Percentiles rank a stretch among this genome's conserved stretches.
These are phyloP conservation scores for Colletotrichum filicis DNA, from an alignment of 2,329 filamentous ascomycete genomes.

Conservation along the genomic window DNA sequence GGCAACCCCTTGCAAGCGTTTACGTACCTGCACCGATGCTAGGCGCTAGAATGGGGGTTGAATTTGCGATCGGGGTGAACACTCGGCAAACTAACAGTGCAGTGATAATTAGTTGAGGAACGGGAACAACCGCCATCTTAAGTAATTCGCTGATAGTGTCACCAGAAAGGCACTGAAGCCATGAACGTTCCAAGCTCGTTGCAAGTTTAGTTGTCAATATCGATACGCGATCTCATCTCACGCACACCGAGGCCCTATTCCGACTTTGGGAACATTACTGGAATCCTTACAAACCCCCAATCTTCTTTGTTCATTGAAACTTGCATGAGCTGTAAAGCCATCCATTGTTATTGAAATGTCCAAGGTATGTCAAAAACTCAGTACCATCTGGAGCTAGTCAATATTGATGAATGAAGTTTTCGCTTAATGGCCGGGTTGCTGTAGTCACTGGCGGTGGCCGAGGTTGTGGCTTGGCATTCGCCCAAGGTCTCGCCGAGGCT, in stretches of 20 bases:
- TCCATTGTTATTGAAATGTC: neutral
- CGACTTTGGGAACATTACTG: neutral
- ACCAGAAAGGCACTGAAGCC: neutral
- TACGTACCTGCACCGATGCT: neutral
- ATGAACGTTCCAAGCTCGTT: neutral
- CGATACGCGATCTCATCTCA: neutral
- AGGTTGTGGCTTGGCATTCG: conserved; percentile 52
- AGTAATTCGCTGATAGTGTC: neutral
- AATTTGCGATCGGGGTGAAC: neutral
- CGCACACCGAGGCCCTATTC: too few relatives aligned
- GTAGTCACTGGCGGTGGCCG: conserved; percentile 58
- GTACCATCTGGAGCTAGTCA: neutral
- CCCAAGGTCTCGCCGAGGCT: conserved; percentile 25
- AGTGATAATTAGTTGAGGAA: neutral
- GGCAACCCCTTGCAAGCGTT: neutral
- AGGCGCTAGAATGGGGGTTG: neutral
- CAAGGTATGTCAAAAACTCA: neutral
- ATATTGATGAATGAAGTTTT: conserved; percentile 50
- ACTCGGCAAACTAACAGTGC: neutral
- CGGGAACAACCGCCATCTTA: neutral
- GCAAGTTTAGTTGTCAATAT: neutral
- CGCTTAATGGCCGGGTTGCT: conserved; percentile 57
- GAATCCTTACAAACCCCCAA: neutral
- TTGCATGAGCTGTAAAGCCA: neutral
- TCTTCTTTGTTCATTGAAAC: neutral